phyloP scores from a whole-genome alignment of 768 basidiomycete species.

The Lactifluus rugatus region DNA sequence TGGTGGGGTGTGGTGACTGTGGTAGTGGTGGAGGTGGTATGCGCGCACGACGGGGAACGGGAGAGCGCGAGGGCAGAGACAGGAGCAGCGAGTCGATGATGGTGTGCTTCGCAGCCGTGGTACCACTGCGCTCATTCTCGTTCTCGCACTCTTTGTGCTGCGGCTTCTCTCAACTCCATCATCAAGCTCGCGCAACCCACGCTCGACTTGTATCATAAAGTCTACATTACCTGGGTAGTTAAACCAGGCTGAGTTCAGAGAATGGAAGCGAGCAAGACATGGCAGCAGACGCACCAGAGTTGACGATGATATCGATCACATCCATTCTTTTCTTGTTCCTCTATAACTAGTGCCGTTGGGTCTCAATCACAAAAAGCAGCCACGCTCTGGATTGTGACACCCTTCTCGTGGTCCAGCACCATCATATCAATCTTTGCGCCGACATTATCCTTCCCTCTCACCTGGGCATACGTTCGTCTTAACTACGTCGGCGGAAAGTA shows the following conservation, averaged over 20 bases:
- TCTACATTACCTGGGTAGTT: conserved; percentile 85
- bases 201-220: conserved; percentile 40
- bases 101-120: too few species aligned
- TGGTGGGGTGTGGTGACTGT: too few species aligned
- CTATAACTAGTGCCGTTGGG: conserved; percentile 48
- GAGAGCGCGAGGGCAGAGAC: too few species aligned
- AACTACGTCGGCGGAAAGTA: too few species aligned
- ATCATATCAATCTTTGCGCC: conserved; percentile 99
- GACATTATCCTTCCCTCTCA: conserved; percentile 90
- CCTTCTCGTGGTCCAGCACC: conserved; percentile 98
- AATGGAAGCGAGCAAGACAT: background rate
- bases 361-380: conserved; percentile 99
- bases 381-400: conserved; percentile 97
- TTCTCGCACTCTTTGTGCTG: too few species aligned
- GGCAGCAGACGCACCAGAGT: conserved; percentile 56
- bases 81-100: too few species aligned
- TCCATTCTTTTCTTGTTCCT: conserved; percentile 68
- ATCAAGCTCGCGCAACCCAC: too few species aligned
- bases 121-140: too few species aligned
- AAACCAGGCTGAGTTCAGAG: background rate
- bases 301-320: conserved; percentile 94
- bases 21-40: too few species aligned
- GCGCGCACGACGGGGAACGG: too few species aligned
- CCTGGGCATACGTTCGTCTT: conserved; percentile 33
- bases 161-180: too few species aligned